A percentile compares a stretch with the other conserved stretches of the same genome.
These are phyloP conservation scores for Syncephalastrum contaminatum DNA, from an alignment of 371 early-diverging fungal species.

Conservation along the genomic window DNA sequence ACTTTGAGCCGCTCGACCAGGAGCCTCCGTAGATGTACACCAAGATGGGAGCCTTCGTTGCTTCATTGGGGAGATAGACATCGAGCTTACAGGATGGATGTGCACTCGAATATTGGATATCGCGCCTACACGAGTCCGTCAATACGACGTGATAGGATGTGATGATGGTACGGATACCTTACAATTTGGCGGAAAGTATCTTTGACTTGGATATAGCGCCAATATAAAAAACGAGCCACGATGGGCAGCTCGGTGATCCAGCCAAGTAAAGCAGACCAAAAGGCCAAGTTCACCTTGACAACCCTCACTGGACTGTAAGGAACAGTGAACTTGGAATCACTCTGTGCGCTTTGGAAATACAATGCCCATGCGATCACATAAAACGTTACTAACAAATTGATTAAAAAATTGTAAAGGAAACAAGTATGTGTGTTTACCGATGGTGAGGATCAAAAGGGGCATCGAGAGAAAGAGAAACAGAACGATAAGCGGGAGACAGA, in stretches of 20 bases:
- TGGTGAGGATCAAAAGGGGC: conserved; percentile 30
- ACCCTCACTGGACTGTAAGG: conserved; percentile 45
- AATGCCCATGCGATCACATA: conserved; percentile 55
- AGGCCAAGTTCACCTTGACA: conserved; percentile 38
- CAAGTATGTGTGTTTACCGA: conserved; percentile 21
- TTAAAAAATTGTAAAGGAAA: conserved; percentile 1
- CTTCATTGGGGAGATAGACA: conserved; percentile 30
- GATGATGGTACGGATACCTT: conserved; percentile 27
- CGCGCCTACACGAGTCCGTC: conserved; percentile 17
- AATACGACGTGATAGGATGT: not conserved
- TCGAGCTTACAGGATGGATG: conserved; percentile 26
- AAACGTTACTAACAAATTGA: conserved; percentile 28
- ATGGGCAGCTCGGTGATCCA: conserved; percentile 38
- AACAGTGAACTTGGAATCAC: conserved; percentile 35
- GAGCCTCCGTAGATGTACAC: conserved; percentile 76
- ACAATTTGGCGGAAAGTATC: conserved; percentile 34
- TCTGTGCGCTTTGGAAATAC: conserved; percentile 38
- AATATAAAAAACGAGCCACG: conserved; percentile 35
- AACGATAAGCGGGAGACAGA: conserved; percentile 37
- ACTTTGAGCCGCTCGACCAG: conserved; percentile 66
- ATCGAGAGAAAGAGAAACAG: conserved; percentile 31
- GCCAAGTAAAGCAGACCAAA: conserved; percentile 20
- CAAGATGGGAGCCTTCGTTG: conserved; percentile 52
- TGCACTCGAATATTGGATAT: conserved; percentile 33
- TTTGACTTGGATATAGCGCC: conserved; percentile 40